phyloP scores from a whole-genome alignment of 371 early-diverging fungal species.

The Capillidium rhysosporum region DNA sequence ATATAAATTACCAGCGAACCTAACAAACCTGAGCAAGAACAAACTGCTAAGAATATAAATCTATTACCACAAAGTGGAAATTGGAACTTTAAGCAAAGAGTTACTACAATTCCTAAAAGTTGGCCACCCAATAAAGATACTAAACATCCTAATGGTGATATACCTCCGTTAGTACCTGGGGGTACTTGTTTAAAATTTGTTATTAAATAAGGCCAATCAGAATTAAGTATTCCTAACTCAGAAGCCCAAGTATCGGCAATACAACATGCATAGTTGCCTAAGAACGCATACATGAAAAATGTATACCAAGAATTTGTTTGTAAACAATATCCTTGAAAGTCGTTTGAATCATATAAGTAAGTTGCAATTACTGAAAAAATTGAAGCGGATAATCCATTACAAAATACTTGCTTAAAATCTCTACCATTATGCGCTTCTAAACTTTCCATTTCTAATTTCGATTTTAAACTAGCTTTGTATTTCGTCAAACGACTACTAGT shows the following conservation, averaged over 20 bases:
- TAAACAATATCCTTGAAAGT: slow-evolving; percentile 19
- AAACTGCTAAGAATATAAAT: slow-evolving; percentile 9
- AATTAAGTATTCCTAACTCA: slow-evolving; percentile 63
- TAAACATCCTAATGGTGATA: slow-evolving; percentile 34
- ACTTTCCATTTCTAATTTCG: slow-evolving; percentile 36
- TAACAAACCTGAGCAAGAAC: slow-evolving; percentile 12
- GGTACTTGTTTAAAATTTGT: slow-evolving; percentile 52
- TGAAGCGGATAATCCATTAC: slow-evolving; percentile 53
- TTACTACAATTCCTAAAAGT: slow-evolving; percentile 39
- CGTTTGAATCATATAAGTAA: slow-evolving; percentile 13
- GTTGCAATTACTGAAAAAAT: slow-evolving; percentile 23
- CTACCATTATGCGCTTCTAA: slow-evolving; percentile 28
- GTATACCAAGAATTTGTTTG: slow-evolving; percentile 21
- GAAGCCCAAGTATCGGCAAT: slow-evolving; percentile 38
- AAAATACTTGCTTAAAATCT: slow-evolving; percentile 53
- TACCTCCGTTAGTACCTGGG: slow-evolving; percentile 76
- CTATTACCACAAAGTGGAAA: slow-evolving; percentile 16
- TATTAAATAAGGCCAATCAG: slow-evolving; percentile 49
- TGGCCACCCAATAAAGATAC: slow-evolving; percentile 57
- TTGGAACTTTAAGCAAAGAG: slow-evolving; percentile 25
- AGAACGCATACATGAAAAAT: background rate
- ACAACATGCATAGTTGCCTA: slow-evolving; percentile 1
- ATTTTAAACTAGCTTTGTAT: slow-evolving; percentile 42
- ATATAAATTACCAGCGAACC: slow-evolving; percentile 7
- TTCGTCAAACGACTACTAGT: slow-evolving; percentile 56